phyloP scores from a whole-genome alignment of 176 grass and related monocot genomes.

The Carex littledalei region DNA sequence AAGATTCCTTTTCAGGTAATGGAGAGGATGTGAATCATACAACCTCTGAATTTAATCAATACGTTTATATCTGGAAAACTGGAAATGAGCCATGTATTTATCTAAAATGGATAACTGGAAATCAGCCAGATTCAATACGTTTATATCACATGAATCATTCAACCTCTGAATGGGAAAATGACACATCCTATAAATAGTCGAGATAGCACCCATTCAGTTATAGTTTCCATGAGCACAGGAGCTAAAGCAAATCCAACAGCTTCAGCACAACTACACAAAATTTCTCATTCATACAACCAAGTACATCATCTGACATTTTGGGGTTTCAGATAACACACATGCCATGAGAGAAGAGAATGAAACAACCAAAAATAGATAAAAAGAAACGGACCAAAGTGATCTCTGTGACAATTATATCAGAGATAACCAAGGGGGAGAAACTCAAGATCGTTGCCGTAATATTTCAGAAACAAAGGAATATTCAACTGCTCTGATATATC shows the following conservation, averaged over 20 bases:
- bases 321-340: constrained; percentile 22
- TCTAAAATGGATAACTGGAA: too few species aligned
- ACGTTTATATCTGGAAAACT: too few species aligned
- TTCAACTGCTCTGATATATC: neutral
- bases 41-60: too few species aligned
- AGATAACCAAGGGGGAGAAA: constrained; percentile 17
- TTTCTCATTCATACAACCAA: constrained; percentile 22
- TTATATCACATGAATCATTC: too few species aligned
- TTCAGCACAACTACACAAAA: constrained; percentile 17
- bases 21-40: too few species aligned
- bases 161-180: too few species aligned
- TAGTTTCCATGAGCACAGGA: too few species aligned
- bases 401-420: neutral
- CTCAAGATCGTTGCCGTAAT: neutral
- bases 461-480: constrained; percentile 19
- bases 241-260: neutral
- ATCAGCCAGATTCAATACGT: too few species aligned
- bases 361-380: neutral
- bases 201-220: too few species aligned
- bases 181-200: too few species aligned
- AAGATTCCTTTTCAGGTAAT: too few species aligned
- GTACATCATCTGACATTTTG: constrained; percentile 17
- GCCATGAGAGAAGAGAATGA: neutral
- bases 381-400: neutral
- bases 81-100: too few species aligned